Base-by-base conservation (phyloP, 352 stramenopile species). In the Phytophthora chlamydospora region DNA sequence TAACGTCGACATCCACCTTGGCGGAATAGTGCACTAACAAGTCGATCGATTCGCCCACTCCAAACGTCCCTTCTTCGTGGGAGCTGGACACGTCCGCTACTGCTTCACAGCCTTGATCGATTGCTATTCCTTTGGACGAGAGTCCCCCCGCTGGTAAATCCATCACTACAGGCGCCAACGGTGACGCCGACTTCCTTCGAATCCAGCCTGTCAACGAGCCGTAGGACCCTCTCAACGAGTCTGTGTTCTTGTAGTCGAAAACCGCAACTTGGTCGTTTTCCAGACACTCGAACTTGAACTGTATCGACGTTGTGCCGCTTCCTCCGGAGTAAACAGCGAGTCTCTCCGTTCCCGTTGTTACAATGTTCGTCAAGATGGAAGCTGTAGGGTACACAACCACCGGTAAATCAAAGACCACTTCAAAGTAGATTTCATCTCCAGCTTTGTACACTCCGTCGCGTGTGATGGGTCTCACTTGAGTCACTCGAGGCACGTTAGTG, bases 21-120 rank as follows among this genome's bases (percentile, higher is more conserved):
- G 54, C 70, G 13, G 69, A 89, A 46, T 83, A 92, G 0, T 46
- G 36, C 0, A 92, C 60, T 0, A 68, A n/a, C 13, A 94, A 50
- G n/a, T 83, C 61, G n/a, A 94, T 66, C 10, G 76, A 59, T 41
- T 94, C 82, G 2, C 85, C 85, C 31, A 75, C 71, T 1, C 79
- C 84, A 9, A 71, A 75, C 0, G 58, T 85, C 7, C 56, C 81
- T 39, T 86, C 75, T 67, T 85, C 83, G 32, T 86, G 78, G 0
- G 68, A 61, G 2, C 68, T 85, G 6, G 57, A 68, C 3, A 92
- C 68, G 8, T 57, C 29, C 1, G 36, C 40, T 9, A 90, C 58
- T 12, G 38, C 58, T 21, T 67, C 74, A n/a, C 78, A 81, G 0
- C 16, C 35, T 52, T 89, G 83, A 10, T 85, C 49, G 19, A 92